Evolutionary conservation across 1,139 yeast genomes (phyloP).

Genomic region (Tardiomyces digboiensis): DNA sequence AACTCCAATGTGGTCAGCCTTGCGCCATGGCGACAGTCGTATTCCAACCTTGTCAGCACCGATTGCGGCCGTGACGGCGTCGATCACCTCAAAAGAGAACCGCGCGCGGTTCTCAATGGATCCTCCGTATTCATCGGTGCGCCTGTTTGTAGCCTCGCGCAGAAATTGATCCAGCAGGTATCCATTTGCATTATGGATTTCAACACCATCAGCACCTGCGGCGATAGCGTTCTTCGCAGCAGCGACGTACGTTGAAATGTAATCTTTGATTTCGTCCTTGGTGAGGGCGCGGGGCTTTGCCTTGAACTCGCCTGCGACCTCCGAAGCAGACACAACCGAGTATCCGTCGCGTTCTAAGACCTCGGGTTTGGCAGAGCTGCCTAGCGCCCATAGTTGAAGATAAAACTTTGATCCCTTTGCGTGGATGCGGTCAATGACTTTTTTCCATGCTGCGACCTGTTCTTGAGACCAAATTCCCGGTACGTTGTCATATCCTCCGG

Average conservation of each 20-base stretch:
- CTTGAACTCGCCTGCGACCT: constrained; percentile 19
- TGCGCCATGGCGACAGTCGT: constrained; percentile 50
- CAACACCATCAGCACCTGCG: constrained; percentile 63
- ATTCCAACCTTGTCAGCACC: constrained; percentile 47
- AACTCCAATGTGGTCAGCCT: constrained; percentile 24
- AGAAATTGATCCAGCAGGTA: constrained; percentile 56
- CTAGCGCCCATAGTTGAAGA: constrained; percentile 53
- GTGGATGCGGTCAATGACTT: constrained; percentile 42
- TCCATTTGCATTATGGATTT: constrained; percentile 63
- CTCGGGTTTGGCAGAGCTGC: constrained; percentile 41
- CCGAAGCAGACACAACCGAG: constrained; percentile 9
- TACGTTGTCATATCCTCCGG: constrained; percentile 33
- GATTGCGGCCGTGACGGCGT: constrained; percentile 37
- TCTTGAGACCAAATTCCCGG: constrained; percentile 47
- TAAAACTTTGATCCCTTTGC: constrained; percentile 41
- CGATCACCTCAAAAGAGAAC: constrained; percentile 46
- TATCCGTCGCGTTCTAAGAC: constrained; percentile 30
- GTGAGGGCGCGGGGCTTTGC: constrained; percentile 33
- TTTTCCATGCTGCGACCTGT: constrained; percentile 43
- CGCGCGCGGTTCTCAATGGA: constrained; percentile 54
- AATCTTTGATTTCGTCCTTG: constrained; percentile 32
- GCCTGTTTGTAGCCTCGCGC: constrained; percentile 38
- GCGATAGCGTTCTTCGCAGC: constrained; percentile 39
- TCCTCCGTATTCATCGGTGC: constrained; percentile 65
- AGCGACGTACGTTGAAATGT: constrained; percentile 27